Percentiles rank a stretch among this genome's conserved stretches.
These are phyloP conservation scores for Beta vulgaris DNA, from an alignment of 148 eudicot genomes.

Conservation along the genomic window DNA sequence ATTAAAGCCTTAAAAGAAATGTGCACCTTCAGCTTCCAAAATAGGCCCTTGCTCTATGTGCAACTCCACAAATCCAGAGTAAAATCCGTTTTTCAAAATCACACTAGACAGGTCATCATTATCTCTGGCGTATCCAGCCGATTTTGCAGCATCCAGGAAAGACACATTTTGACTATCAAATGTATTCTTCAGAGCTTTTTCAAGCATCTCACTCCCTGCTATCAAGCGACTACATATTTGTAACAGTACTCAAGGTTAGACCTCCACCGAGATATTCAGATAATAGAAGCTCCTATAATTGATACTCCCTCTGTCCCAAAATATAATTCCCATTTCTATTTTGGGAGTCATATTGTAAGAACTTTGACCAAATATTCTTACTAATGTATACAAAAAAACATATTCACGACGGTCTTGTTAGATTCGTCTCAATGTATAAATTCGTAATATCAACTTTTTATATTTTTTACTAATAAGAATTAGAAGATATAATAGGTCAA, in stretches of 20 bases:
- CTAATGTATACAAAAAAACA: no score
- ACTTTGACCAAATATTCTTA: no score
- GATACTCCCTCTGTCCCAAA: no score
- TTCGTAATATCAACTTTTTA: no score
- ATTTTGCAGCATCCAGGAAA: constrained; percentile 75
- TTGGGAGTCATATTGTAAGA: no score
- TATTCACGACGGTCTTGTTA: no score
- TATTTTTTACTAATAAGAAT: no score
- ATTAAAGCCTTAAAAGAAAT: background rate
- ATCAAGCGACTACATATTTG: constrained; percentile 76
- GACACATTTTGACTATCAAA: constrained; percentile 71
- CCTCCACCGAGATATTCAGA: background rate
- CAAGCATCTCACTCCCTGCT: constrained; percentile 76
- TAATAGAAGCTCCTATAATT: background rate
- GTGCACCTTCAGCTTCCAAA: constrained; percentile 81
- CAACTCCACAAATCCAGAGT: constrained; percentile 85
- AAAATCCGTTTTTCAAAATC: constrained; percentile 48
- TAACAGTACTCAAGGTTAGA: constrained; percentile 9
- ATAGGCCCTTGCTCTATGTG: constrained; percentile 98
- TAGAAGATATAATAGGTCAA: no score
- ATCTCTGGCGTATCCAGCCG: constrained; percentile 67
- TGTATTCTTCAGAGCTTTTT: constrained; percentile 58
- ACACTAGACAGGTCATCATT: constrained; percentile 57
- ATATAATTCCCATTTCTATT: no score
- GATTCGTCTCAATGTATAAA: no score